phyloP scores from a whole-genome alignment of 2,329 filamentous ascomycete species.

The Fusarium marasasianum region DNA sequence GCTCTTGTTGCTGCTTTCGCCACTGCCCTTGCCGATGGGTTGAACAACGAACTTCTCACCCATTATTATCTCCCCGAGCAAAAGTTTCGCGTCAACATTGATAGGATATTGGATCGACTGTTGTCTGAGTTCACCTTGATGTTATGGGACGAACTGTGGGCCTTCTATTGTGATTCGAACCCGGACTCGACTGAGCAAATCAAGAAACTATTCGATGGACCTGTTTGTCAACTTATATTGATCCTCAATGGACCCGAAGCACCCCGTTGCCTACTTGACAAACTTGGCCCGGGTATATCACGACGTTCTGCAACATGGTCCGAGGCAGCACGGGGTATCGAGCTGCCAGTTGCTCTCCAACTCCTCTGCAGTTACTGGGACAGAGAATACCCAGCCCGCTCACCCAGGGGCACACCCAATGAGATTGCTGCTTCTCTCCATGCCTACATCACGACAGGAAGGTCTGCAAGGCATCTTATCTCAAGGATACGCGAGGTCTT shows the following conservation, averaged over 20 bases:
- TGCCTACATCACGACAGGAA: constrained; percentile 43
- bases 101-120: constrained; percentile 49
- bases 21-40: constrained; percentile 46
- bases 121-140: constrained; percentile 45
- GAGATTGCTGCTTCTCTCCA: constrained; percentile 48
- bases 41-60: constrained; percentile 50
- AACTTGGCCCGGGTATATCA: constrained; percentile 49
- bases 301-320: constrained; percentile 47
- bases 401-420: constrained; percentile 47
- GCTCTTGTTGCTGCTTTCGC: constrained; percentile 49
- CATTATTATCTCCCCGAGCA: constrained; percentile 50
- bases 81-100: constrained; percentile 47
- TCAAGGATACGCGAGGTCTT: constrained; percentile 43
- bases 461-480: constrained; percentile 45
- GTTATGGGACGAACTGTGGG: constrained; percentile 51
- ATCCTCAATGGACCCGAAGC: constrained; percentile 51
- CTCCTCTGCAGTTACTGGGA: constrained; percentile 51
- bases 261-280: constrained; percentile 48
- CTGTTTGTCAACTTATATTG: constrained; percentile 50
- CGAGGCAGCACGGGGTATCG: constrained; percentile 45
- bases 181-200: constrained; percentile 46
- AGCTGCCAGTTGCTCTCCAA: constrained; percentile 48
- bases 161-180: constrained; percentile 45
- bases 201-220: constrained; percentile 49
- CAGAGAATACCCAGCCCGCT: constrained; percentile 47